Percentiles rank a stretch among this genome's conserved stretches.
Conservation (phyloP, 2,329 filamentous ascomycete genomes). For the Fusarium papillatum region DNA sequence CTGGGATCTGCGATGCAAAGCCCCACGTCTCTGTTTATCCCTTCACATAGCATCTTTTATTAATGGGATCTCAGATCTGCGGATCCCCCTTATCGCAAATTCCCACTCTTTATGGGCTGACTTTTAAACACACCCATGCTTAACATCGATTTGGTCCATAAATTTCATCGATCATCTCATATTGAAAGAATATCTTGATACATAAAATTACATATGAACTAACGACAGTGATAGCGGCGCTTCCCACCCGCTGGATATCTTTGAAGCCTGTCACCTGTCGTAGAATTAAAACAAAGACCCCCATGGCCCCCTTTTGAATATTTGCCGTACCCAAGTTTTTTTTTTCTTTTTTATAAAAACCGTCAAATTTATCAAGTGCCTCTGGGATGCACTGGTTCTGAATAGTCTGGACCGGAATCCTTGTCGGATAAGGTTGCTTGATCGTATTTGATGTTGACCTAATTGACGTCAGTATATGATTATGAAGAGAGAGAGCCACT, state of each 20-base stretch:
- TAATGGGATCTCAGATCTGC: neutral
- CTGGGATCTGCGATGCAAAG: neutral
- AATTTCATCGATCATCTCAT: neutral
- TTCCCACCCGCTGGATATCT: neutral
- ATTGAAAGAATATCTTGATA: neutral
- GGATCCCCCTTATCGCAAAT: neutral
- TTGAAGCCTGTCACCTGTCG: neutral
- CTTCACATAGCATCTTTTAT: neutral
- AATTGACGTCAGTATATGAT: neutral
- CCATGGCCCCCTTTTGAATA: neutral
- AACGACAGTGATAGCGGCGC: neutral
- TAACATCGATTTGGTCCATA: neutral
- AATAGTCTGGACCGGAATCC: constrained; percentile 4
- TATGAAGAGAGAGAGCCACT: neutral
- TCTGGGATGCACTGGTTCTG: neutral
- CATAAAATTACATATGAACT: neutral
- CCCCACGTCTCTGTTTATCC: neutral
- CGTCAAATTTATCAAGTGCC: neutral
- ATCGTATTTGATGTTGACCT: constrained; percentile 31
- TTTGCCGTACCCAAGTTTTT: neutral
- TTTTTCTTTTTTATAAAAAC: neutral
- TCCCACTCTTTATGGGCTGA: neutral
- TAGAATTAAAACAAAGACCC: neutral
- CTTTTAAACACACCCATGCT: neutral
- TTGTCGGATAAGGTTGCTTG: constrained; percentile 15